A percentile compares a stretch with the other conserved stretches of the same genome.
phyloP scores from a whole-genome alignment of 306 rosid species.

The Sicyos baderoa region DNA sequence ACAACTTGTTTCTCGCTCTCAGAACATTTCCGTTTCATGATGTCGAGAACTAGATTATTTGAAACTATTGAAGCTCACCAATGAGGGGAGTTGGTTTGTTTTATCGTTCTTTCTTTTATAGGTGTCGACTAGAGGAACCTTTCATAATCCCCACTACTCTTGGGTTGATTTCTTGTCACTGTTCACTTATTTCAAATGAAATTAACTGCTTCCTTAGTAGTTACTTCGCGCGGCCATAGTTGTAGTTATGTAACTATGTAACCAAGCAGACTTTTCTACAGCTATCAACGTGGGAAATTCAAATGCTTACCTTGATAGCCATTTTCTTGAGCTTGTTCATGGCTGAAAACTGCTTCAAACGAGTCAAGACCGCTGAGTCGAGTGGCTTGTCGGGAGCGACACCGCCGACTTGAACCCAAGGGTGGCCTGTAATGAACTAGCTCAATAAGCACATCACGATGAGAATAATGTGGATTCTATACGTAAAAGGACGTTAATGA shows the following conservation, averaged over 20 bases:
- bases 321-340: conserved; percentile 96
- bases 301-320: conserved; percentile 71
- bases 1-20: neutral
- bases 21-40: neutral
- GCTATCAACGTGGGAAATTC: neutral
- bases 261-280: neutral
- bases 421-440: conserved; percentile 58
- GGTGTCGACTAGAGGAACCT: too few species aligned
- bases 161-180: neutral
- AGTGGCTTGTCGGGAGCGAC: conserved; percentile 92
- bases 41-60: neutral
- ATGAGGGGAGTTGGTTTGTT: neutral
- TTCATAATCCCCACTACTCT: neutral
- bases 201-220: conserved; percentile 10
- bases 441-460: neutral
- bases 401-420: conserved; percentile 98
- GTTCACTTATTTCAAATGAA: neutral
- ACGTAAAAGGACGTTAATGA: neutral
- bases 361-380: conserved; percentile 84
- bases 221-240: neutral
- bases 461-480: neutral
- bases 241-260: neutral
- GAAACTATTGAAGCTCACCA: neutral
- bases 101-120: neutral
- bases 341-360: conserved; percentile 96